These are phyloP conservation scores for Xylariales sp. DNA, from an alignment of 2,329 filamentous ascomycete species.

Conservation along the genomic window DNA sequence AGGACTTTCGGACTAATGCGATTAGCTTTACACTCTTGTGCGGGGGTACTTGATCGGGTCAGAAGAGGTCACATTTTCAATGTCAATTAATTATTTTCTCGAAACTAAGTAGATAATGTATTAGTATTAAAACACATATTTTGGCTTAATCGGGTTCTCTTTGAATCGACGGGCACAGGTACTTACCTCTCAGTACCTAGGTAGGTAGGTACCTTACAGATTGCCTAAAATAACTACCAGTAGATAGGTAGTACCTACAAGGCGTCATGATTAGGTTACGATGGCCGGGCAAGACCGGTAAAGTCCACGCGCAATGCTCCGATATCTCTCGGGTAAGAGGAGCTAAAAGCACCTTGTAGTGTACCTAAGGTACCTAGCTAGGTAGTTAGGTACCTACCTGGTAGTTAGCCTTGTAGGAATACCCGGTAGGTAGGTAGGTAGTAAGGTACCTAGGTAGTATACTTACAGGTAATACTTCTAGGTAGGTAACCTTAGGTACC, in stretches of 20 bases:
- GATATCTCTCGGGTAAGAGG: constrained; percentile 1
- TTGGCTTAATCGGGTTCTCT: no score
- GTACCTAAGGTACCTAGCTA: not conserved
- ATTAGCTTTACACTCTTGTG: not conserved
- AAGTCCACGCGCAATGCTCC: constrained; percentile 2
- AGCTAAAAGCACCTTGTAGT: not conserved
- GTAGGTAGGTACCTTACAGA: no score
- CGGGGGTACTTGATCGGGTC: not conserved
- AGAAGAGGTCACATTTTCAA: not conserved
- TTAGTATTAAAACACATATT: no score
- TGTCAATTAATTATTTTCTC: not conserved
- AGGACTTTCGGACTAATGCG: not conserved
- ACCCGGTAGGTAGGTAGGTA: no score
- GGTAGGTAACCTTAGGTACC: not conserved
- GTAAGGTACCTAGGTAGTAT: no score
- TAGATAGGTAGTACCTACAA: not conserved
- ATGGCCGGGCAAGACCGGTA: constrained; percentile 21
- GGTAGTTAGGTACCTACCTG: no score
- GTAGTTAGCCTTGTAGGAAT: no score
- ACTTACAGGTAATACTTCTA: no score
- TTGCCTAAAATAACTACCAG: not conserved
- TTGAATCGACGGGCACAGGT: no score
- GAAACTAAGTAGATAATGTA: no score
- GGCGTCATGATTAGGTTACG: not conserved
- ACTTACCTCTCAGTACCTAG: no score